Evolutionary conservation across 2,329 filamentous ascomycete genomes (phyloP).

Genomic region (Epichloe hybrida): DNA sequence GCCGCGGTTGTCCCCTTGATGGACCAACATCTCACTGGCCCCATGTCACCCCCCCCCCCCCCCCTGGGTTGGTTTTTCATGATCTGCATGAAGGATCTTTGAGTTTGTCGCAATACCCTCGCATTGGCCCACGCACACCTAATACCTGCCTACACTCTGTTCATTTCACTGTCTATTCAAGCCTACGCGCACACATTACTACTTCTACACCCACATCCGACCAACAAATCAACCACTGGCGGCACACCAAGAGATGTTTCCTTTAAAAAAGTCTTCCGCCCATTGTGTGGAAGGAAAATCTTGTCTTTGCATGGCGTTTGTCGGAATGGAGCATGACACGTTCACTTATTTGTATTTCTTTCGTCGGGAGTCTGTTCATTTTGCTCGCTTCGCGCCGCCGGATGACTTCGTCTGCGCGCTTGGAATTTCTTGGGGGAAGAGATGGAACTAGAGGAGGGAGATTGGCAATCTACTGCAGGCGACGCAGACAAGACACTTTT

Average conservation of each 20-base stretch:
- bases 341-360: constrained; percentile 11
- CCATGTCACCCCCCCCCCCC: no score
- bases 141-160: constrained; percentile 7
- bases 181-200: constrained; percentile 5
- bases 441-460: neutral
- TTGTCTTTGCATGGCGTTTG: constrained; percentile 23
- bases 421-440: constrained; percentile 9
- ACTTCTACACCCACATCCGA: constrained; percentile 4
- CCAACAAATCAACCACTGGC: constrained; percentile 2
- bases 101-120: constrained; percentile 15
- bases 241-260: constrained; percentile 7
- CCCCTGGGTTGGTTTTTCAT: constrained; percentile 19
- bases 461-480: neutral
- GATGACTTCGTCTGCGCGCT: neutral
- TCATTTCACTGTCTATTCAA: constrained; percentile 2
- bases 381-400: constrained; percentile 8
- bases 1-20: neutral
- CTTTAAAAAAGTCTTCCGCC: constrained; percentile 9
- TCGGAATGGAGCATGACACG: constrained; percentile 11
- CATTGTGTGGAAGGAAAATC: constrained; percentile 7
- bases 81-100: constrained; percentile 39
- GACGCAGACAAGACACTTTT: neutral
- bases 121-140: neutral
- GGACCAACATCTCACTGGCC: neutral
- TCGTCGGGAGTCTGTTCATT: constrained; percentile 7